Percentiles rank a stretch among this genome's conserved stretches.
Conservation (phyloP, 2,329 filamentous ascomycete genomes). For the Claviceps cyperi region DNA sequence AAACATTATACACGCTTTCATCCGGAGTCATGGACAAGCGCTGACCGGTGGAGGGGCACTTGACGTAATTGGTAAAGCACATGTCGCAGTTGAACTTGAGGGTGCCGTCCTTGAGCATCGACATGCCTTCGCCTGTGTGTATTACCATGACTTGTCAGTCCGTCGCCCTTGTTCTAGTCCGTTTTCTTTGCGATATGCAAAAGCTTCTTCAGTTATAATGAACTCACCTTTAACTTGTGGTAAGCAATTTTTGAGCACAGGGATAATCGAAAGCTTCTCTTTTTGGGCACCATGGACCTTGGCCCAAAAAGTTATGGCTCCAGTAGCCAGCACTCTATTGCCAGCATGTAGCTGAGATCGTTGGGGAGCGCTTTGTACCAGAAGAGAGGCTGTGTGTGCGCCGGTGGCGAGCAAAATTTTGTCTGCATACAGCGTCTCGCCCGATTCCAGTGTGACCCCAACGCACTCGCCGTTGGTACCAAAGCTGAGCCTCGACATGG, state of each 20-base stretch:
- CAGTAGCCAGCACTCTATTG: slow-evolving; percentile 40
- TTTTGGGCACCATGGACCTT: slow-evolving; percentile 29
- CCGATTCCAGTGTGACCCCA: slow-evolving; percentile 35
- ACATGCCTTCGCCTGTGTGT: slow-evolving; percentile 25
- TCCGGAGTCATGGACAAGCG: slow-evolving; percentile 37
- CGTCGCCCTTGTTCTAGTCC: background rate
- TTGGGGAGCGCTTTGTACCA: slow-evolving; percentile 33
- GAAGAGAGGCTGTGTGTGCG: slow-evolving; percentile 39
- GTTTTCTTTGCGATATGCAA: background rate
- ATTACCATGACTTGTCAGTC: slow-evolving; percentile 3
- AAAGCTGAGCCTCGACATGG: slow-evolving; percentile 32
- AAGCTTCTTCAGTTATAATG: background rate
- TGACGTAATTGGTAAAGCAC: slow-evolving; percentile 40
- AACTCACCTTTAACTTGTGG: slow-evolving; percentile 26
- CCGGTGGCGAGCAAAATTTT: slow-evolving; percentile 41
- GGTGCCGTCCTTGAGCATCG: slow-evolving; percentile 29
- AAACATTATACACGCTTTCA: slow-evolving; percentile 26
- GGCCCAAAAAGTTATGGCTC: slow-evolving; percentile 29
- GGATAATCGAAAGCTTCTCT: slow-evolving; percentile 32
- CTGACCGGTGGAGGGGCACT: slow-evolving; percentile 30
- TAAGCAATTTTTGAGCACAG: slow-evolving; percentile 36
- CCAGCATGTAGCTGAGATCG: slow-evolving; percentile 34
- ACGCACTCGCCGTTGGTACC: slow-evolving; percentile 28
- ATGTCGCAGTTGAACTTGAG: slow-evolving; percentile 49
- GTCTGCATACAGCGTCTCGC: slow-evolving; percentile 31